Evolutionary conservation across 768 basidiomycete species (phyloP), one percentile per base, ranked within the genome.

Genomic region (Amanita thiersii): DNA sequence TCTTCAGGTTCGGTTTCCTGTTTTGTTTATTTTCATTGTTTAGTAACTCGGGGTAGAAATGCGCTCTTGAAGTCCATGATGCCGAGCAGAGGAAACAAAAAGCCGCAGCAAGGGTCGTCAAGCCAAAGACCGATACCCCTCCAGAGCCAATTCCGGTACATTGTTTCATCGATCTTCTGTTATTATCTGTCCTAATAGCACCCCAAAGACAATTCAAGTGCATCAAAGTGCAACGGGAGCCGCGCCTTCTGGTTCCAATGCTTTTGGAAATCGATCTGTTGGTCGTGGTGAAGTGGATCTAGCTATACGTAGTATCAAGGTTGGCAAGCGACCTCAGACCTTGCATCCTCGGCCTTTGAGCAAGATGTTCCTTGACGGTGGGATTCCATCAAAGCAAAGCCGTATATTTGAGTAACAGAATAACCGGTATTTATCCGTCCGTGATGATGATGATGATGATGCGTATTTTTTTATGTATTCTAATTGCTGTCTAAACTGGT

Each of bases 241-340:
- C 5, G 5, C 32, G 31, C 50, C 57, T 15, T 49, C 58, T 5
- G 57, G 46, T 10, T 70, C 72, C 1, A 58, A 54, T 25, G 48
- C 62, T 19, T 65, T 69, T 35, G 72, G 69, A 30, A 63, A 61
- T 37, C 64, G 63, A 24, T 81, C 86, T 1, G 55, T 86, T 46
- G 79, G 81, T 5, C 75, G 81, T 26, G 91, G 91, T 7, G 83
- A 84, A 41, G 61, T 94, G 23, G 90, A 97, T 49, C 75, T 86
- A 52, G 86, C 85, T 1, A 83, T 97, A 29, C 79, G 85, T 12
- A 89, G 81, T 47, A 74, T 91, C 66, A 74, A 76, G 32, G 75
- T 73, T 36, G 89, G 79, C 25, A 55, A 66, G 75, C 34, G 65
- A 77, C 46, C 62, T 59, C 19, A 68, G 75, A 34, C 65, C 24